Evolutionary conservation across 202 grass and related monocot species (phyloP).

Genomic region (Miscanthus sacchariflorus): DNA sequence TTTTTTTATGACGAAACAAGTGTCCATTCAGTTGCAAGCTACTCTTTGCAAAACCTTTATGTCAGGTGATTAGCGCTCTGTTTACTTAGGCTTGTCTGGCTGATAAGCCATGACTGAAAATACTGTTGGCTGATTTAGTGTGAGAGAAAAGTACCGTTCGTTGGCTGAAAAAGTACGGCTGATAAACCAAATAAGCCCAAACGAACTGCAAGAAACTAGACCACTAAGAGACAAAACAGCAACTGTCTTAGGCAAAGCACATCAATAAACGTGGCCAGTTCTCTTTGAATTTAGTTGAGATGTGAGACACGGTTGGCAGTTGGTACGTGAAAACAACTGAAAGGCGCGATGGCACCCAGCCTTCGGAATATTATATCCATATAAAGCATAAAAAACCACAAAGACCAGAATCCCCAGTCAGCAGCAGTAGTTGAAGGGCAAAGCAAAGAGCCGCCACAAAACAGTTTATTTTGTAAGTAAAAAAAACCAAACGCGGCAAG

Average conservation of each 20-base stretch:
- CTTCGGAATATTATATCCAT: background rate
- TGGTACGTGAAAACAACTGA: constrained; percentile 7
- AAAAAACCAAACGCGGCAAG: background rate
- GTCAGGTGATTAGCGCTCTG: background rate
- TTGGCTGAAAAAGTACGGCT: no score
- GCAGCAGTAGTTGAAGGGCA: no score
- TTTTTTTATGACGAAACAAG: no score
- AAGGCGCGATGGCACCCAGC: background rate
- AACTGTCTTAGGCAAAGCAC: background rate
- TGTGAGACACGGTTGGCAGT: background rate
- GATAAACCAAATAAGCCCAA: no score
- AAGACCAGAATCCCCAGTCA: background rate
- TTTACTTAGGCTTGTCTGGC: no score
- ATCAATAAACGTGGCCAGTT: background rate
- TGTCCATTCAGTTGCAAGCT: background rate
- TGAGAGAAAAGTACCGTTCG: no score
- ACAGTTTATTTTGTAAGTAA: no score
- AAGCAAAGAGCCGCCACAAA: no score
- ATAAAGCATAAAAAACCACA: background rate
- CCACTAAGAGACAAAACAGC: background rate
- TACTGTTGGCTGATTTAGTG: no score
- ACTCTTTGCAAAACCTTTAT: background rate
- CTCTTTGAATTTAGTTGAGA: background rate
- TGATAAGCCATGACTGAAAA: no score
- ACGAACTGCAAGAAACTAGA: no score